Base-by-base conservation (phyloP, 2,329 filamentous ascomycete genomes). In the Diplodia sapinea region DNA sequence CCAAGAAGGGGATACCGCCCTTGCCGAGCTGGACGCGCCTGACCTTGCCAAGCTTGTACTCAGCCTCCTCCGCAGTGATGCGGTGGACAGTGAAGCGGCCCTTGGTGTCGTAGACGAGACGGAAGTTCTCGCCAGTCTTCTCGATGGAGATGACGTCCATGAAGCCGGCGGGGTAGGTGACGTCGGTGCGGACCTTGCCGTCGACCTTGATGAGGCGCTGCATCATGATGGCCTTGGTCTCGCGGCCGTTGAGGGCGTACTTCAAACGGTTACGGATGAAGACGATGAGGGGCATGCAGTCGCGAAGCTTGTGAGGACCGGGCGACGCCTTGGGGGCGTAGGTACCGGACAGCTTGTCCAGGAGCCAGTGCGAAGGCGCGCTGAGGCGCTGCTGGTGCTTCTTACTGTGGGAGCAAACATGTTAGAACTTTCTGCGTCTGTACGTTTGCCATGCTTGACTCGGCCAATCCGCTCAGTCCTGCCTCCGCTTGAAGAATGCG, bases 1-100 rank as follows among this genome's bases (percentile, higher is more conserved):
- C 95, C 93, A 98, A 97, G 94, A 97, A 99, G 96, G 95, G 95
- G 90, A 99, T 96, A 88, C 94, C 95, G 86, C 95, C 96, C 86
- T 93, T 94, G 88, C 95, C 95, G 79, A 99, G 89, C 88, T 99
- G 95, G 72, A 99, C 95, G 80, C 94, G 91, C 92, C 97, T 97
- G 87, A 99, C 95, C 89, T 98, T 99, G 88, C 94, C 94, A 79
- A 99, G 89, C 91, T 99, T 99, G 92, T 97, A 99, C 88, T 95
- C 90, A 78, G 94, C 94, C 92, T 99, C 95, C 88, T 98, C 95
- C 77, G 89, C 86, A 84, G 96, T 94, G 86, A 99, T 98, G 81
- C 95, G 92, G 92, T 99, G 95, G 82, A 99, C 94, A 83, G 95
- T 97, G 92, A 98, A 99, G 83, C 95, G 94, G 79, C 95, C 95